Base-by-base conservation (phyloP, 371 early-diverging fungal genomes). In the Enterocytospora artemiae region DNA sequence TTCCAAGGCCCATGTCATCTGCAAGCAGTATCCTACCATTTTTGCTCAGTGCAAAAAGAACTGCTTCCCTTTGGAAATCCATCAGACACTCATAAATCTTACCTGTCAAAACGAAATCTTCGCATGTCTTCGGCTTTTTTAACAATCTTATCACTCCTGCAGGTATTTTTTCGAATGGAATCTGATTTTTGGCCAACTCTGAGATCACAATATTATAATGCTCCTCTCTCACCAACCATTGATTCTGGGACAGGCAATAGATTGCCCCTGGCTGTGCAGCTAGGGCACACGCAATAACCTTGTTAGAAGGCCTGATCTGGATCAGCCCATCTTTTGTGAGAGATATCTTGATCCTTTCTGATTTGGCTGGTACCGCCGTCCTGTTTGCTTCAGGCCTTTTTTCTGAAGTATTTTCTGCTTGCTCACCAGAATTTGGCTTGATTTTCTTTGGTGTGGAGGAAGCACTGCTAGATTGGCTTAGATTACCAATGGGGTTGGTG, bases 1-100 rank as follows among this genome's bases (percentile, higher is more conserved):
- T 82, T 25, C 81, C 81, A 30, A 78, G 66, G 7, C 81, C 83
- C 83, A 83, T 83, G 39, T 82, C 82, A 64, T 83, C 83, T 12
- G 80, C 81, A 12, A 83, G 33, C 33, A 66, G 64, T 16, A 85
- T 59, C 28, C 84, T 64, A 0, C 84, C 85, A 1, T 69, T 53
- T 28, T 71, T 63, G 16, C 63, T 60, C 1, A 83, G 28, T 1
- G 79, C 83, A 65, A 73, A 54, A 9, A 37, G 46, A 0, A 86
- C 82, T 2, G 79, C 83, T 49, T 81, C 77, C 28, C 65, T 69
- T 63, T 85, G 85, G 63, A 78, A 82, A 0, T 59, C 49, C 20
- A 76, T 69, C 30, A 84, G 64, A 2, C 32, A 59, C 16, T 50
- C 56, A 46, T 63, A 70, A 22, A 74, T 67, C 2, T 28, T 44